Evolutionary conservation across 2,329 filamentous ascomycete species (phyloP).

Genomic region (Arthrobotrys megalospora): DNA sequence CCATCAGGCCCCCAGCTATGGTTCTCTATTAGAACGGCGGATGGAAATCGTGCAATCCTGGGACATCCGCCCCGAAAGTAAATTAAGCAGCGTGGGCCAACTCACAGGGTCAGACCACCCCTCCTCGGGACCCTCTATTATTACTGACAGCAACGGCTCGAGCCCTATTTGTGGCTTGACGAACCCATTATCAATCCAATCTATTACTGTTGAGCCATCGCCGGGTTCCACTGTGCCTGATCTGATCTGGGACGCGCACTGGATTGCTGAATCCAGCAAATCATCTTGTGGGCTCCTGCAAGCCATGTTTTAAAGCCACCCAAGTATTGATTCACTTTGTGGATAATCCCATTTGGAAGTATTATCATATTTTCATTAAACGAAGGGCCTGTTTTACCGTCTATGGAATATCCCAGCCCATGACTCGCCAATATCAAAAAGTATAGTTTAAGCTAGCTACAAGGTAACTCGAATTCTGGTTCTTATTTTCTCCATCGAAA

Average conservation of each 20-base stretch:
- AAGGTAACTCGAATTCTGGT: conserved; percentile 41
- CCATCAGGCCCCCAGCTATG: conserved; percentile 22
- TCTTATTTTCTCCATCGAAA: conserved; percentile 37
- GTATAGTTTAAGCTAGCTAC: conserved; percentile 28
- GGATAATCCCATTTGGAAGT: conserved; percentile 57
- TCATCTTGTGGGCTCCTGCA: conserved; percentile 55
- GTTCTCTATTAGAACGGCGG: conserved; percentile 29
- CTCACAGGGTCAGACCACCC: conserved; percentile 60
- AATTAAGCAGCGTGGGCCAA: conserved; percentile 61
- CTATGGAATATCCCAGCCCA: conserved; percentile 44
- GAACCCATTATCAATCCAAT: conserved; percentile 44
- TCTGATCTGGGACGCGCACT: conserved; percentile 57
- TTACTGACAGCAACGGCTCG: conserved; percentile 56
- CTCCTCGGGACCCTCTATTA: conserved; percentile 54
- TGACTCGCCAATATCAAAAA: conserved; percentile 53
- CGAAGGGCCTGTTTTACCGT: conserved; percentile 39
- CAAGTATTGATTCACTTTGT: conserved; percentile 57
- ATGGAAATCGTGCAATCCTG: conserved; percentile 45
- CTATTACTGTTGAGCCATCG: conserved; percentile 52
- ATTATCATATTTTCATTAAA: conserved; percentile 51
- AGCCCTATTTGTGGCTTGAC: conserved; percentile 61
- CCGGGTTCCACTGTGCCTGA: conserved; percentile 56
- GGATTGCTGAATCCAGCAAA: conserved; percentile 54
- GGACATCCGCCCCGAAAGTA: conserved; percentile 49
- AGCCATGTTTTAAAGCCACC: conserved; percentile 61